A percentile compares a stretch with the other conserved stretches of the same genome.
Evolutionary conservation across 768 basidiomycete genomes (phyloP).

Genomic region (Hebeloma cylindrosporum): DNA sequence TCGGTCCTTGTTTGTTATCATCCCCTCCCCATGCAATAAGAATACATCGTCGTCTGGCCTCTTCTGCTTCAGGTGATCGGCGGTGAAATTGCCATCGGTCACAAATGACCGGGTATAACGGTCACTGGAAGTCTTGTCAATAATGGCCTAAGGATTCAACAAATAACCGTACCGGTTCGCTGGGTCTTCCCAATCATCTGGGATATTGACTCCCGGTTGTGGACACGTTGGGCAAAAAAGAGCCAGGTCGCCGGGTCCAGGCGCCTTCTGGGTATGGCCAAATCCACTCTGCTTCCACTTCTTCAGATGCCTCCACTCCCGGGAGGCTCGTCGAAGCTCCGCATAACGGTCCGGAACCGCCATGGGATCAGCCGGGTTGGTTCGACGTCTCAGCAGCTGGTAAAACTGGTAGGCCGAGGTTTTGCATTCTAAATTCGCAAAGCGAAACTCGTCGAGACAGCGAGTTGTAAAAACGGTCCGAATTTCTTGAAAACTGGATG

Average conservation of each 20-base stretch:
- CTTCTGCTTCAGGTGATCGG: slow-evolving; percentile 26
- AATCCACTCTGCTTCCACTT: slow-evolving; percentile 15
- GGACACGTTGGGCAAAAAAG: slow-evolving; percentile 24
- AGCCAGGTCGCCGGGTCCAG: slow-evolving; percentile 9
- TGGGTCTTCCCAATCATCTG: slow-evolving; percentile 15
- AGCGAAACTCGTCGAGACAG: slow-evolving; percentile 14
- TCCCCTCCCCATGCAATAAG: slow-evolving; percentile 27
- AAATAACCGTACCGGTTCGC: neutral
- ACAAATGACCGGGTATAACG: slow-evolving; percentile 17
- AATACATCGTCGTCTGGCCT: slow-evolving; percentile 22
- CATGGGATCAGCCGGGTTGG: slow-evolving; percentile 14
- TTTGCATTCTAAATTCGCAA: slow-evolving; percentile 20
- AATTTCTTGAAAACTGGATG: slow-evolving; percentile 12
- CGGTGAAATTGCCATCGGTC: slow-evolving; percentile 29
- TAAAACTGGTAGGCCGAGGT: slow-evolving; percentile 19
- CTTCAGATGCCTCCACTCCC: slow-evolving; percentile 18
- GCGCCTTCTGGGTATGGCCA: neutral
- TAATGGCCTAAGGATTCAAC: neutral
- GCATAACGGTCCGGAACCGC: slow-evolving; percentile 15
- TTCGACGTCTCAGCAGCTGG: slow-evolving; percentile 15
- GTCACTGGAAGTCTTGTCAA: slow-evolving; percentile 4
- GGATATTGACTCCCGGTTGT: slow-evolving; percentile 23
- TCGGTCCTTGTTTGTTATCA: slow-evolving; percentile 19
- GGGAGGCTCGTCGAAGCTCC: slow-evolving; percentile 14
- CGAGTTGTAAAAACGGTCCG: slow-evolving; percentile 17